Conservation (phyloP, 2,329 filamentous ascomycete genomes). For the Arthrobotrys entomopaga region DNA sequence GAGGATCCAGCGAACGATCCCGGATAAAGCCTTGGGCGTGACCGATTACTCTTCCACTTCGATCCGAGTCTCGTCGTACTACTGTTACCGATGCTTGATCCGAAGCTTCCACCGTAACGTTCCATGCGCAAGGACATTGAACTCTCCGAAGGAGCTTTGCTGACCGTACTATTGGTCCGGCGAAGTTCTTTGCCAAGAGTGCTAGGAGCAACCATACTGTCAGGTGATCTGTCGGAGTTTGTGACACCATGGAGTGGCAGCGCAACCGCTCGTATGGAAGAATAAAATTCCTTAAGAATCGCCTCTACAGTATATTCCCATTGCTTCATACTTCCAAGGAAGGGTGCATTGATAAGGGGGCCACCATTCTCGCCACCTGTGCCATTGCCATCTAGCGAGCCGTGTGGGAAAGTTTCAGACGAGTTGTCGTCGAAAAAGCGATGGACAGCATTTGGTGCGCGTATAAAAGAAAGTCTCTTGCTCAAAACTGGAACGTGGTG, state of each 20-base stretch:
- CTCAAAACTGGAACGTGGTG: conserved; percentile 62
- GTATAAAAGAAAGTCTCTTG: conserved; percentile 54
- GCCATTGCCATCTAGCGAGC: conserved; percentile 62
- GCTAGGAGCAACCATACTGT: conserved; percentile 31
- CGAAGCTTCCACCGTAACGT: conserved; percentile 46
- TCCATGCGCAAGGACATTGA: conserved; percentile 59
- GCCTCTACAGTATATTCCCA: conserved; percentile 91
- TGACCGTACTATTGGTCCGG: conserved; percentile 87
- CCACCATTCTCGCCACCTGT: conserved; percentile 70
- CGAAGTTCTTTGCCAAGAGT: conserved; percentile 49
- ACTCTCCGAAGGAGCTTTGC: conserved; percentile 86
- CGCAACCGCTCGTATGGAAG: conserved; percentile 85
- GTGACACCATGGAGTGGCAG: conserved; percentile 81
- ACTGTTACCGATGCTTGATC: conserved; percentile 55
- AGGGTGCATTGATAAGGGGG: conserved; percentile 79
- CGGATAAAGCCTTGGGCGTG: conserved; percentile 78
- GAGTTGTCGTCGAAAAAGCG: conserved; percentile 56
- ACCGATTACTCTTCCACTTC: conserved; percentile 86
- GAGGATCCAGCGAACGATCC: conserved; percentile 87
- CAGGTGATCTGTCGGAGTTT: conserved; percentile 56
- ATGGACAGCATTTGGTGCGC: conserved; percentile 59
- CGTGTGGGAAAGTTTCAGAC: conserved; percentile 55
- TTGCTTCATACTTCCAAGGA: conserved; percentile 76
- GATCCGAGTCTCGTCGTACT: conserved; percentile 64
- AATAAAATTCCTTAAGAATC: conserved; percentile 92